Conservation (phyloP, 257 asterid genomes). For the Solanum megistacrolobum region DNA sequence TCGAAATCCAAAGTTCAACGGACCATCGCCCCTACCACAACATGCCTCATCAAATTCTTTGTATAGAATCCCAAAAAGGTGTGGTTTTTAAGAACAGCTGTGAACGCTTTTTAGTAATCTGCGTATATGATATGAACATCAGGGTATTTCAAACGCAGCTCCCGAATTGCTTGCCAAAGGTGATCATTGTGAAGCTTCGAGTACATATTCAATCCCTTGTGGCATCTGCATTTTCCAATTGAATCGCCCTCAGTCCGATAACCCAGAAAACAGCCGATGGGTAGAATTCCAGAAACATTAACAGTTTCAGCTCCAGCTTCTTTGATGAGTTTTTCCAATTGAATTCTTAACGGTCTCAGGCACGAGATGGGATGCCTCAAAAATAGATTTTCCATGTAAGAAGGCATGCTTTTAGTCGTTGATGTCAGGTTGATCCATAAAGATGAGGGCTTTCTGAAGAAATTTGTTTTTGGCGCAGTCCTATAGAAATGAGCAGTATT, state of each 20-base stretch:
- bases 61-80: background rate
- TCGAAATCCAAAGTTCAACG: background rate
- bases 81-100: background rate
- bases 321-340: background rate
- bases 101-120: background rate
- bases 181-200: background rate
- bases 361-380: background rate
- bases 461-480: no score
- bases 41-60: background rate
- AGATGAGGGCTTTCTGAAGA: background rate
- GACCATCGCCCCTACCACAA: background rate
- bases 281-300: background rate
- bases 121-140: background rate
- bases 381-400: background rate
- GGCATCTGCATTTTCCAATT: background rate
- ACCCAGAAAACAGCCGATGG: background rate
- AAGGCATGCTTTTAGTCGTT: background rate
- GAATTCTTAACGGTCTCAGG: background rate
- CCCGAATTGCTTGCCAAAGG: background rate
- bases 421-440: background rate
- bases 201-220: background rate
- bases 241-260: background rate
- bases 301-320: background rate
- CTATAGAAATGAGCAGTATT: no score
- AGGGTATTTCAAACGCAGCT: background rate